phyloP scores from a whole-genome alignment of 495 filamentous ascomycete genomes.

The Aspergillus hancockii region DNA sequence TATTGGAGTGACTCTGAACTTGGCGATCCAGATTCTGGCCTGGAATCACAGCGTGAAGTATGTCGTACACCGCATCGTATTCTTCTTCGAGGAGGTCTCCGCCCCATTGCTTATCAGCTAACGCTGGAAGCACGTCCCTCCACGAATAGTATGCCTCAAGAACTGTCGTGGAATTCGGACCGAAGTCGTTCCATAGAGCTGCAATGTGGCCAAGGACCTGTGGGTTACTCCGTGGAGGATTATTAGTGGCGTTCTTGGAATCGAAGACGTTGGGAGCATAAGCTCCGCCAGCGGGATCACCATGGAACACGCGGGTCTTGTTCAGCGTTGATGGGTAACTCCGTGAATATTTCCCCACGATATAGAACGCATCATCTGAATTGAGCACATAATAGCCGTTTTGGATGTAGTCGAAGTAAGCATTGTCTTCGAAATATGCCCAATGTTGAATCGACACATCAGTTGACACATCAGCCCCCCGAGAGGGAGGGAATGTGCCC shows the following conservation, averaged over 20 bases:
- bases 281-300: slow-evolving; percentile 36
- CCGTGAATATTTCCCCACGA: slow-evolving; percentile 48
- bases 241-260: slow-evolving; percentile 41
- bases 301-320: slow-evolving; percentile 45
- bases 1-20: slow-evolving; percentile 37
- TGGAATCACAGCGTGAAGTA: slow-evolving; percentile 39
- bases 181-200: slow-evolving; percentile 55
- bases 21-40: slow-evolving; percentile 49
- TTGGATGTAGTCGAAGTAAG: slow-evolving; percentile 48
- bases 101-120: slow-evolving; percentile 59
- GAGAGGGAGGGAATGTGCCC: slow-evolving; percentile 51
- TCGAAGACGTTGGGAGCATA: slow-evolving; percentile 52
- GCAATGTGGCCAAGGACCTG: slow-evolving; percentile 45
- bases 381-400: slow-evolving; percentile 55
- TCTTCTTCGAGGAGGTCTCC: slow-evolving; percentile 42
- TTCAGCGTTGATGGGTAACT: slow-evolving; percentile 45
- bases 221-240: slow-evolving; percentile 39
- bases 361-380: slow-evolving; percentile 52
- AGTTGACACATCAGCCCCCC: slow-evolving; percentile 41
- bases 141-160: slow-evolving; percentile 51
- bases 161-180: slow-evolving; percentile 46
- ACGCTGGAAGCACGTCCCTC: slow-evolving; percentile 47
- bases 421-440: slow-evolving; percentile 49
- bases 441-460: slow-evolving; percentile 50
- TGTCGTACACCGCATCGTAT: slow-evolving; percentile 37